phyloP scores from a whole-genome alignment of 2,329 filamentous ascomycete species.

The Leptoxyphium fumago region DNA sequence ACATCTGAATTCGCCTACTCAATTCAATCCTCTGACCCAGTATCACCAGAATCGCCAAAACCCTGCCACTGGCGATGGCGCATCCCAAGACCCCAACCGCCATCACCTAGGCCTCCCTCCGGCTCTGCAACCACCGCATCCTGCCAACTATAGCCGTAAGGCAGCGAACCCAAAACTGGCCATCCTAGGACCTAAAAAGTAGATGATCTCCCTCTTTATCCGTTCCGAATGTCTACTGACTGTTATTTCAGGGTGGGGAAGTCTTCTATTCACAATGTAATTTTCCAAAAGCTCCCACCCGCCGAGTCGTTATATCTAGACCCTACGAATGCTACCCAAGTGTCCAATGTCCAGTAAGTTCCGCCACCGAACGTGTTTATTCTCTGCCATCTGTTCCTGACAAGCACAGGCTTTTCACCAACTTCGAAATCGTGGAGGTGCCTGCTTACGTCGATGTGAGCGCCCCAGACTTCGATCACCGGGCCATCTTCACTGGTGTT shows the following conservation, averaged over 20 bases:
- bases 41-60: conserved; percentile 12
- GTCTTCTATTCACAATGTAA: conserved; percentile 94
- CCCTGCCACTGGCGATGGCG: conserved; percentile 5
- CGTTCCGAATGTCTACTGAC: conserved; percentile 3
- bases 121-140: conserved; percentile 1
- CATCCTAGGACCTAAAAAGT: conserved; percentile 93
- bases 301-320: conserved; percentile 93
- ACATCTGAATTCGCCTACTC: conserved; percentile 10
- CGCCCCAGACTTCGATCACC: conserved; percentile 76
- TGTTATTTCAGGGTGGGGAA: conserved; percentile 64
- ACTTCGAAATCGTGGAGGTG: conserved; percentile 78
- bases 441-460: conserved; percentile 90
- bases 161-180: conserved; percentile 51
- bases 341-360: conserved; percentile 83
- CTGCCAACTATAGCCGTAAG: background rate
- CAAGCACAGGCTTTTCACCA: conserved; percentile 1
- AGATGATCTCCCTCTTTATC: conserved; percentile 18
- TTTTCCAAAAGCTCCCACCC: conserved; percentile 96
- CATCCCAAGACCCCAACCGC: conserved; percentile 1
- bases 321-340: conserved; percentile 85
- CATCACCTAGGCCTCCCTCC: background rate
- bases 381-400: background rate
- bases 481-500: conserved; percentile 85
- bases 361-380: too few species aligned
- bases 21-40: conserved; percentile 18